Evolutionary conservation across 805 yeast species (phyloP).

Genomic region (Saccharomycopsis microspora): DNA sequence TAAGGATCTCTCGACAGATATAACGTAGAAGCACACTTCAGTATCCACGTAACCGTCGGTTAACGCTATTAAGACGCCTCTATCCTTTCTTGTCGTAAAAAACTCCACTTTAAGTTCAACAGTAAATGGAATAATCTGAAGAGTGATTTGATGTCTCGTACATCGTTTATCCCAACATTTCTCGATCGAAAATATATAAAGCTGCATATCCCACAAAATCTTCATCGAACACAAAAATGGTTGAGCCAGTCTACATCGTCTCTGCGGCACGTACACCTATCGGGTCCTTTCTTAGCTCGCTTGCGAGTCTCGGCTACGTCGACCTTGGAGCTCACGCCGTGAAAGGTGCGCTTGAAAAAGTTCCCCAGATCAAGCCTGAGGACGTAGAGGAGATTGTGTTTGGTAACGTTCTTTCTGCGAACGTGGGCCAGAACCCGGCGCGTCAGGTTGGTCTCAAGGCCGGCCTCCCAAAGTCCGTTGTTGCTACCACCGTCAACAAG

Average conservation of each 20-base stretch:
- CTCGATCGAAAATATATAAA: no score
- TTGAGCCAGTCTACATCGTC: slow-evolving; percentile 67
- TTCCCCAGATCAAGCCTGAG: slow-evolving; percentile 66
- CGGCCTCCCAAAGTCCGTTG: slow-evolving; percentile 69
- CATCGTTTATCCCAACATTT: no score
- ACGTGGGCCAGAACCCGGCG: slow-evolving; percentile 95
- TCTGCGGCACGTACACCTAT: slow-evolving; percentile 90
- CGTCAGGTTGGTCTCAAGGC: slow-evolving; percentile 92
- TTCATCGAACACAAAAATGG: slow-evolving; percentile 2
- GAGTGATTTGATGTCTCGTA: no score
- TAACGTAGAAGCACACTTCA: no score
- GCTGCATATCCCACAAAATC: no score
- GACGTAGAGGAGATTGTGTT: slow-evolving; percentile 83
- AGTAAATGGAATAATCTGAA: no score
- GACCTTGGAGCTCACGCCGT: slow-evolving; percentile 93
- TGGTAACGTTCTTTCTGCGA: slow-evolving; percentile 89
- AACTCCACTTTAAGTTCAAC: no score
- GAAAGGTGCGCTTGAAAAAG: slow-evolving; percentile 72
- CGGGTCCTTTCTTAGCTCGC: slow-evolving; percentile 84
- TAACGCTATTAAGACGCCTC: no score
- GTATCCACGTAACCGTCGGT: no score
- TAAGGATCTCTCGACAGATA: no score
- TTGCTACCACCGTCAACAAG: slow-evolving; percentile 88
- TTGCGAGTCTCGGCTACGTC: slow-evolving; percentile 62
- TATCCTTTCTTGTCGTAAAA: no score